Evolutionary conservation across 768 basidiomycete genomes (phyloP), one percentile per base, ranked within the genome.

Genomic region (Fibroporia radiculosa): DNA sequence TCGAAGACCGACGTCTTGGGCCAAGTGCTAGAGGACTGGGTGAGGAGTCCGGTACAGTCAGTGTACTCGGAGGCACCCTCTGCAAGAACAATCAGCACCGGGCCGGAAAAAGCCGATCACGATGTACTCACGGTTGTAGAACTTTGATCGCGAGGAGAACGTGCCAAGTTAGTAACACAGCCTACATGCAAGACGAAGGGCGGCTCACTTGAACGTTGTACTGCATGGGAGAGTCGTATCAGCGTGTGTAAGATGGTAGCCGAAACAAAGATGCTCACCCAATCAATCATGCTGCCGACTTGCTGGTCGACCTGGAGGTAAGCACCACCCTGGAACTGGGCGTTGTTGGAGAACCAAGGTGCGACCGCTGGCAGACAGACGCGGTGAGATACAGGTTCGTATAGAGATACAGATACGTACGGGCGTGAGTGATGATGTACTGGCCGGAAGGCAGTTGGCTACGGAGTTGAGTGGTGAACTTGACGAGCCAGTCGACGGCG

Each of bases 271-370:
- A 37, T 23, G 20, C 53, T 36, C 29, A 80, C 58, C 74, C 79
- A 84, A 59, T 84, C 82, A 54, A 84, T 84, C 18, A 73, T 59
- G 49, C 57, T 64, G 5, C 81, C 81, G 14, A 79, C 77, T 4
- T 62, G 51, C 36, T 65, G 42, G 56, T 82, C 67, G 16, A 84
- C 72, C 42, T 65, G 67, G 22, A 75, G 62, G 53, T 82, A 83
- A 11, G 72, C 81, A 22, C 78, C 79, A 12, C 48, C 55, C 14
- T 57, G 49, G 14, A 51, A 56, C 34, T 57, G 57, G 33, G 42
- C 36, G 26, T 43, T 52, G 1, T 52, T 45, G 5, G 66, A 56
- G 55, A 70, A 70, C 63, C 67, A 70, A 22, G 69, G 69, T 48
- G 76, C 74, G 31, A 77, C 68, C 41, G 76, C 57, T 59, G 42